Base-by-base conservation (phyloP, 140 eudicot genomes). In the Oenanthe javanica region DNA sequence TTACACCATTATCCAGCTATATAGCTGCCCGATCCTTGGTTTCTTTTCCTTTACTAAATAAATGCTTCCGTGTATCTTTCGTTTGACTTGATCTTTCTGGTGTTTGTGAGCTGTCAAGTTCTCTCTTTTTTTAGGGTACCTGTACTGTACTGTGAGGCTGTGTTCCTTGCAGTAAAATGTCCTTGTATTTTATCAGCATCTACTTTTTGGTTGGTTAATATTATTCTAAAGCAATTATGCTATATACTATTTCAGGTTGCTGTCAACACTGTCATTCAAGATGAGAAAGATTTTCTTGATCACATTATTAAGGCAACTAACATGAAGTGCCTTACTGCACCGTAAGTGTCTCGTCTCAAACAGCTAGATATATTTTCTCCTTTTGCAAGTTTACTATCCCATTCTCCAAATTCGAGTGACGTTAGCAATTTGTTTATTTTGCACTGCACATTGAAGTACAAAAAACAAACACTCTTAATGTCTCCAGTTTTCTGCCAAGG, bases 281-380 rank as follows among this genome's bases (percentile, higher is more conserved):
- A 70, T 38, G 75, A 70, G 75, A 70, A 70, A 70, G 75, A 70
- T 31, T 70, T 70, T 38, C 75, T 70, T 70, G 75, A 72, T 72
- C 76, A 72, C 76, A 72, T 72, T 6, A 72, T 72, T 2, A 72
- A 36, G 76, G 49, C 76, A 72, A 72, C 76, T 15, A 72, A 72
- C 52, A 72, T 72, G 76, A 72, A 72, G 50, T 72, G 76, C 76
- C 76, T 72, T 42, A 72, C 76, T 72, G 76, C 51, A 18, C 76
- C 76, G 76, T 72, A 72, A 72, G 76, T 40, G 52, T 0, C 46
- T 69, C 4, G n/a, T 69, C n/a, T 67, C 15, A 67, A 21, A 38
- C 73, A 67, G 45, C 21, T 36, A 12, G 21, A 67, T 18, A 67
- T 31, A 4, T 67, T 67, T 67, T 67, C 15, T 5, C 71, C n/a